Percentiles rank a stretch among this genome's conserved stretches.
phyloP scores from a whole-genome alignment of 306 rosid species.

The peach (Prunus persica) region Prunus_persica_NCBIv2 NC_034015.1:19519001-19519500 shows the following conservation, averaged over 20 bases:
- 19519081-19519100: neutral
- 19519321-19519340: conserved; percentile 98
- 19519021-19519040: neutral
- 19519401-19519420: neutral
- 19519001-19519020: neutral
- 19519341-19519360: conserved; percentile 94
- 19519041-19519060: neutral
- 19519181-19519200: neutral
- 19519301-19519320: conserved; percentile 91
- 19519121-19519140: neutral
- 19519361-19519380: conserved; percentile 72
- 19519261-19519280: conserved; percentile 7
- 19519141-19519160: neutral
- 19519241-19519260: neutral
- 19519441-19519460: neutral
- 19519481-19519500: conserved; percentile 56
- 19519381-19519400: neutral
- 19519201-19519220: neutral
- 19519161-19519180: neutral
- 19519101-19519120: neutral
- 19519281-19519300: conserved; percentile 98
- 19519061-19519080: neutral
- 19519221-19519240: neutral
- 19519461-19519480: neutral
- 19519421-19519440: neutral